These are phyloP conservation scores for Globisporangium rhizosaccharum DNA, from an alignment of 352 stramenopile genomes.

Conservation along the genomic window DNA sequence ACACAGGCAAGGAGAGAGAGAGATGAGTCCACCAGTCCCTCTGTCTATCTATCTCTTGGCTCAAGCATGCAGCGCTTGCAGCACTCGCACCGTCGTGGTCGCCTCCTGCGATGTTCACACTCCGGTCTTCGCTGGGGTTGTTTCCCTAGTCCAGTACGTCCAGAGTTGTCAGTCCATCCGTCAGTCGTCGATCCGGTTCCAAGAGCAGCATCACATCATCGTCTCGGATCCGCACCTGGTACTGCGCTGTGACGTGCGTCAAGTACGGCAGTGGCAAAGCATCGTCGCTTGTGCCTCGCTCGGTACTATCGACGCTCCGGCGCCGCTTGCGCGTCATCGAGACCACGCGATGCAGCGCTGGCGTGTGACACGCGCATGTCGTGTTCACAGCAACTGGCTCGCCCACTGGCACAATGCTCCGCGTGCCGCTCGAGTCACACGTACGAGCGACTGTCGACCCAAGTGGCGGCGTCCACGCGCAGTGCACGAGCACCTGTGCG, in stretches of 20 bases:
- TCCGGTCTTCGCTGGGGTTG: slow-evolving; percentile 59
- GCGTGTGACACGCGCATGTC: slow-evolving; percentile 17
- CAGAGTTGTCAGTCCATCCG: not conserved
- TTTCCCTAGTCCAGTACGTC: slow-evolving; percentile 29
- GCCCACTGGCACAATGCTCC: slow-evolving; percentile 3
- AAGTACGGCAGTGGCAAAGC: slow-evolving; percentile 11
- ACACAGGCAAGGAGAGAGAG: not conserved
- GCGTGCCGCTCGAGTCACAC: slow-evolving; percentile 3
- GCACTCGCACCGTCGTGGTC: slow-evolving; percentile 21
- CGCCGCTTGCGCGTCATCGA: slow-evolving; percentile 1
- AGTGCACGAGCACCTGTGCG: slow-evolving; percentile 36
- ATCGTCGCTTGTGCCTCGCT: not conserved
- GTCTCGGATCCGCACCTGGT: slow-evolving; percentile 26
- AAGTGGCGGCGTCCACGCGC: slow-evolving; percentile 36
- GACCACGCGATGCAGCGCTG: not conserved
- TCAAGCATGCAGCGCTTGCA: too few species aligned
- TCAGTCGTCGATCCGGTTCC: not conserved
- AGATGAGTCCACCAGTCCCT: too few species aligned
- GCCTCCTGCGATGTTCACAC: slow-evolving; percentile 40
- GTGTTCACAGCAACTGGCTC: slow-evolving; percentile 1
- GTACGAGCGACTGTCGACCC: slow-evolving; percentile 24
- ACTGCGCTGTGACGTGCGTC: slow-evolving; percentile 44
- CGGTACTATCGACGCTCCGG: slow-evolving; percentile 7
- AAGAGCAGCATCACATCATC: not conserved
- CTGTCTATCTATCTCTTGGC: too few species aligned